Evolutionary conservation across 345 rosid genomes (phyloP), one percentile per base, ranked within the genome.

Genomic region (Viola odorata): DNA sequence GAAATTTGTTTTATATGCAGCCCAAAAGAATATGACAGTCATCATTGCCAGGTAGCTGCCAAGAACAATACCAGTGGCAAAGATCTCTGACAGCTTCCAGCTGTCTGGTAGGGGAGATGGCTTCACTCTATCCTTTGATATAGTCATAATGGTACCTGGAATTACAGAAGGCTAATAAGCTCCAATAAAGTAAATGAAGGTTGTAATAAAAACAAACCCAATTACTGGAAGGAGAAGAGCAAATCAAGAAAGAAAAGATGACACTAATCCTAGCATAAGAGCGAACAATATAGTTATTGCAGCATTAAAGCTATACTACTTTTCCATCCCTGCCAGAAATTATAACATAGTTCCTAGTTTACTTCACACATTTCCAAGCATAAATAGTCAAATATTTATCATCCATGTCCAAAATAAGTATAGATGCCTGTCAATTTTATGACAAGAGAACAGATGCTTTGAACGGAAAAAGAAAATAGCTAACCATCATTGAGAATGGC

Each of bases 21-120:
- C 95, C 99, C 97, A 94, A 71, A 94, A 94, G 81, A 94, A 94
- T 62, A 94, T 90, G 70, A 94, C 97, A 0, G 99, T 94, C 97
- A 90, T 90, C 92, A 94, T 78, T 10, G 99, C 99, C 84, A 94
- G 70, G 86, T 94, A 94, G 75, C 88, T 75, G 41, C 99, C 99
- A 38, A 94, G 95, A 73, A 94, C 78, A 60, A 94, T 63, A 9
- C 99, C 97, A 40, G 99, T 94, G 0, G 95, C 77, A 57, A 90
- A 90, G 63, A 94, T 94, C 73, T 94, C 99, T 1, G 99, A 77
- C 59, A 94, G 84, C 80, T 90, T 94, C 99, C 99, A 88, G 81
- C 99, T 90, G 84, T 94, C 99, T 5, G 96, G 97, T 52, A 88
- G 82, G 73, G 96, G 97, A 64, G 99, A 94, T 62, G 99, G 99